Evolutionary conservation across 768 basidiomycete species (phyloP).

Genomic region (Vishniacozyma victoriae): DNA sequence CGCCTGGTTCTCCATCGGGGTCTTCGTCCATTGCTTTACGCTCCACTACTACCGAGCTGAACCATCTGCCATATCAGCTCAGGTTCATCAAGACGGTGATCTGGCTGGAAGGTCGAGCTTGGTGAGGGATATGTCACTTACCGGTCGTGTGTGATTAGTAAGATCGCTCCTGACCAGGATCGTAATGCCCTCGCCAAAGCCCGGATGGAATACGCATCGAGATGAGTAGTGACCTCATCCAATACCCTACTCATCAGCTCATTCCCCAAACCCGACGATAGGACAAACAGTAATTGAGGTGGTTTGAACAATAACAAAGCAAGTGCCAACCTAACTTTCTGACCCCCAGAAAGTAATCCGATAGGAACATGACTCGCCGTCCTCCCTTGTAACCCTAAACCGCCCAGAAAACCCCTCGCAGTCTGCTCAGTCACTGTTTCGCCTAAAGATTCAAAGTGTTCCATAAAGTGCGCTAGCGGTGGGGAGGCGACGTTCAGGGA

Average conservation of each 20-base stretch:
- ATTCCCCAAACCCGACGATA: not conserved
- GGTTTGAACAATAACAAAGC: conserved; percentile 55
- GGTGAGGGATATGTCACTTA: conserved; percentile 14
- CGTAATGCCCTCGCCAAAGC: conserved; percentile 56
- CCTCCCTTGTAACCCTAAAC: conserved; percentile 51
- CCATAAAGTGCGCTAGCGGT: no score
- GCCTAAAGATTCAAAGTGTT: no score
- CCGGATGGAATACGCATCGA: conserved; percentile 59
- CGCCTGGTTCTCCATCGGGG: conserved; percentile 20
- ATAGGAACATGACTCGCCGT: conserved; percentile 51
- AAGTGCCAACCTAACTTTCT: conserved; percentile 58
- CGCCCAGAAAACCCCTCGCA: conserved; percentile 50
- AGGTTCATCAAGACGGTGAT: not conserved
- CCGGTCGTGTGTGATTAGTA: conserved; percentile 65
- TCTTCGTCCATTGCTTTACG: conserved; percentile 27
- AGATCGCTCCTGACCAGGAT: conserved; percentile 55
- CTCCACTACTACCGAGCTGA: conserved; percentile 37
- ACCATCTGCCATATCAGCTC: conserved; percentile 23
- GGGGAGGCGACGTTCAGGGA: no score
- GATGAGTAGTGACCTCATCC: conserved; percentile 63
- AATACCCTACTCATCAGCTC: conserved; percentile 34
- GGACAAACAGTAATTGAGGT: not conserved
- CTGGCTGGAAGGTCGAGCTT: not conserved
- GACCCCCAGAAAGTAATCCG: conserved; percentile 55
- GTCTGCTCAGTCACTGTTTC: conserved; percentile 48